Evolutionary conservation across 2,329 filamentous ascomycete species (phyloP).

Genomic region (Hirsutella thompsonii): DNA sequence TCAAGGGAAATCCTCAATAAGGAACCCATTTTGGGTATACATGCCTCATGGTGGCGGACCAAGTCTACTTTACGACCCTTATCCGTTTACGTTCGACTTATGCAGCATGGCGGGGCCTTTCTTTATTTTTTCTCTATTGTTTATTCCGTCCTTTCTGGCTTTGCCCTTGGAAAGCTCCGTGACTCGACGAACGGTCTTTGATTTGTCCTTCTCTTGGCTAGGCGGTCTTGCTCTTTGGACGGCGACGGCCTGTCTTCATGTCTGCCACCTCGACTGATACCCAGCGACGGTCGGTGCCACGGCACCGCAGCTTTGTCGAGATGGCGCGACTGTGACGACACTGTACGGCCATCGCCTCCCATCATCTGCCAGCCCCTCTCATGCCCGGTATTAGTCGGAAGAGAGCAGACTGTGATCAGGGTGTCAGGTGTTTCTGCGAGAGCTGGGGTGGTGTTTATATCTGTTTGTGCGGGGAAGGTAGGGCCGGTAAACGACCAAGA

Average conservation of each 20-base stretch:
- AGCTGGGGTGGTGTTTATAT: not conserved
- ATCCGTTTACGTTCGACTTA: not conserved
- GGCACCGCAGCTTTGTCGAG: conserved; percentile 3
- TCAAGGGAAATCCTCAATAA: conserved; percentile 32
- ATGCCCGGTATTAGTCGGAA: not conserved
- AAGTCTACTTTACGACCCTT: not conserved
- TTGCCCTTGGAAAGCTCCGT: conserved; percentile 6
- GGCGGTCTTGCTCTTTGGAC: conserved; percentile 2
- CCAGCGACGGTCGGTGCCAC: conserved; percentile 4
- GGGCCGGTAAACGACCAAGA: not conserved
- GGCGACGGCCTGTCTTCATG: not conserved
- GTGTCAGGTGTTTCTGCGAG: not conserved
- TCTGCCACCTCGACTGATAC: conserved; percentile 7
- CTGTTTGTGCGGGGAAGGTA: not conserved
- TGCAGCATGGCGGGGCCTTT: conserved; percentile 22
- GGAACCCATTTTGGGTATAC: not conserved
- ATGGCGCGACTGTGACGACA: not conserved
- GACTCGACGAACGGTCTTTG: conserved; percentile 1
- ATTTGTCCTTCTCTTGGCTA: conserved; percentile 8
- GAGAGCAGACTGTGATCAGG: not conserved
- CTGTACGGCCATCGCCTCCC: not conserved
- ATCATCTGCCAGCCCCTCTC: not conserved
- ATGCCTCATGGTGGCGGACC: not conserved
- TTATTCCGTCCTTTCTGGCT: conserved; percentile 11
- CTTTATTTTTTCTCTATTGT: conserved; percentile 11